Base-by-base conservation (phyloP, 345 rosid species). In the Aquilaria sinensis region DNA sequence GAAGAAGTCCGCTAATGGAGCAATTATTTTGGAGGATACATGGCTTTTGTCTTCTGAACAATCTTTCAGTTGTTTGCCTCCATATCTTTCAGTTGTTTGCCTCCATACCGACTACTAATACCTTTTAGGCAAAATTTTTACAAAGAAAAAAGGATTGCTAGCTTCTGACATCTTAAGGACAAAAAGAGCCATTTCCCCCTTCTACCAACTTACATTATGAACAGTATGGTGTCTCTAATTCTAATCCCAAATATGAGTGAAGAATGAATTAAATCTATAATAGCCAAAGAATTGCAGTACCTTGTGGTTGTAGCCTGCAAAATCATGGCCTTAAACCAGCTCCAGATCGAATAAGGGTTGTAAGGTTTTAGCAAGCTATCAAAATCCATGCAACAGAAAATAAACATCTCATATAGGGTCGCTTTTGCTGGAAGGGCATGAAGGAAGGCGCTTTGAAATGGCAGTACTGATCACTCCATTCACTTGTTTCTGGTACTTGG, bases 181-280 rank as follows among this genome's bases (percentile, higher is more conserved):
- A 72, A 67, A 68, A 71, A 58, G 65, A 68, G 70, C 49, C 60
- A 61, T 62, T 77, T 75, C 70, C 72, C 73, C 68, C 70, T 71
- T 57, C 74, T 71, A 64, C 72, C 56, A 79, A 70, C 59, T 58
- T 72, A 76, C 73, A 73, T 34, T 81, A 83, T 81, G 80, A 66
- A 85, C 85, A 79, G 68, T 74, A 72, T 71, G 23, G 63, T 69
- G 65, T 74, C 78, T 72, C 80, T 77, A 66, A 63, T 67, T 74
- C 72, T 80, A 78, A 57, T 68, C 61, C 65, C 54, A 68, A 9
- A 53, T 67, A 45, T 56, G 53, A 49, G 14, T 52, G 66, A 79
- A 71, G 68, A 77, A 69, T 69, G 60, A 78, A 73, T 65, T n/a
- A 58, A 60, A 64, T 77, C 41, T 66, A 57, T 68, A 73, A 37